Conservation (phyloP, 192 early-diverging fungal species). For the Coemansia sp. region DNA sequence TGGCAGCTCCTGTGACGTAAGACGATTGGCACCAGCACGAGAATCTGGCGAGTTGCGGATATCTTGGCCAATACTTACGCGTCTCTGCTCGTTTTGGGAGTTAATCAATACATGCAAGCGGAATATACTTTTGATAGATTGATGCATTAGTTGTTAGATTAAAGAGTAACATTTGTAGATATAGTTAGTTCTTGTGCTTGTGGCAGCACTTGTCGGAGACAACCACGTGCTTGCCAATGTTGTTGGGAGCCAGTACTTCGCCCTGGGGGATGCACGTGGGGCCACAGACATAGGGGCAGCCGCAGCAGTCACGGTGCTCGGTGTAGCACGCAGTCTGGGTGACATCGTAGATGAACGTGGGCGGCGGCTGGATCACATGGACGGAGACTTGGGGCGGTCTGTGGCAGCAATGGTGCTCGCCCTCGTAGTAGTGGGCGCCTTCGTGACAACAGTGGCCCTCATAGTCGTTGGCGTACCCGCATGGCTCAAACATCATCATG, state of each 20-base stretch:
- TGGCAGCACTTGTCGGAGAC: constrained; percentile 13
- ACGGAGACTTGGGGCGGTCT: constrained; percentile 43
- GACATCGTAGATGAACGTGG: constrained; percentile 50
- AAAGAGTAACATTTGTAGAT: too few relatives aligned
- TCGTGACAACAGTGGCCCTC: constrained; percentile 15
- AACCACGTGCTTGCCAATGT: constrained; percentile 30
- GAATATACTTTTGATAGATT: too few relatives aligned
- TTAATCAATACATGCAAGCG: too few relatives aligned
- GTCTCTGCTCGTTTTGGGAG: too few relatives aligned
- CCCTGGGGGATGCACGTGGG: constrained; percentile 51
- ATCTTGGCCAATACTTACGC: constrained; percentile 1
- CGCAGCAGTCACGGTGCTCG: constrained; percentile 51
- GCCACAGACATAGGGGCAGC: constrained; percentile 48
- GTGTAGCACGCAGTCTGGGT: constrained; percentile 51
- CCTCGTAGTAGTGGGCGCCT: constrained; percentile 1
- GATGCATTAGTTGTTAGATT: too few relatives aligned
- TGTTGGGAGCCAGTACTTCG: constrained; percentile 44
- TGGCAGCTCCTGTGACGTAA: not conserved
- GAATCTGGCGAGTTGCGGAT: not conserved
- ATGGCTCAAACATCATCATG: constrained; percentile 11
- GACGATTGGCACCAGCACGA: constrained; percentile 2
- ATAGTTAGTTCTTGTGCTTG: constrained; percentile 9
- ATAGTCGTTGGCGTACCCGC: constrained; percentile 19
- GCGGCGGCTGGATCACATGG: constrained; percentile 50
- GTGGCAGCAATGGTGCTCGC: constrained; percentile 22